Evolutionary conservation across 352 stramenopile species (phyloP).

Genomic region (Globisporangium echinulatum): DNA sequence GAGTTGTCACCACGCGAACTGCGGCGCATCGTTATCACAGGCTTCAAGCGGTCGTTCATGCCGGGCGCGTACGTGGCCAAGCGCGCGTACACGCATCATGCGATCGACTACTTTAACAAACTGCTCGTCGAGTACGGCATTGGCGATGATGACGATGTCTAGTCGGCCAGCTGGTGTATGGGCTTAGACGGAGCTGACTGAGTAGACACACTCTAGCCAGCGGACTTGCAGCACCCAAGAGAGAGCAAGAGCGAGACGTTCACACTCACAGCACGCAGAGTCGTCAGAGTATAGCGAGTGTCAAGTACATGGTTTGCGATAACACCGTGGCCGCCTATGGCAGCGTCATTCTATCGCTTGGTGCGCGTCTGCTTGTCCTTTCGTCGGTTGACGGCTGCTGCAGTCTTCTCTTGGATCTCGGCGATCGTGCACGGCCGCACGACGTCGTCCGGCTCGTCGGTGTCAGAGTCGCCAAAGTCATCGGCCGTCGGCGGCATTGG

Average conservation of each 20-base stretch:
- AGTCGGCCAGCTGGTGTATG: neutral
- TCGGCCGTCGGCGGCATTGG: constrained; percentile 52
- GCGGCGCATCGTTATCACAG: constrained; percentile 70
- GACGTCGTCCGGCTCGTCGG: constrained; percentile 62
- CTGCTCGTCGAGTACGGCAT: constrained; percentile 68
- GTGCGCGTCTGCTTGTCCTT: constrained; percentile 64
- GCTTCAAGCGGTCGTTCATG: constrained; percentile 87
- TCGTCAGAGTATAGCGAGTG: too few species aligned
- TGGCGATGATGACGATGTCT: constrained; percentile 14
- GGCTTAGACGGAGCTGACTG: neutral
- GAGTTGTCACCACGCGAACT: constrained; percentile 63
- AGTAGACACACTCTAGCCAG: neutral
- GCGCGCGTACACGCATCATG: constrained; percentile 75
- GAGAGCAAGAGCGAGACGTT: neutral
- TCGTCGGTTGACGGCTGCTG: constrained; percentile 42
- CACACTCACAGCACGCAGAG: too few species aligned
- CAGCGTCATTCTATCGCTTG: constrained; percentile 22
- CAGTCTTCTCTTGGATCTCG: constrained; percentile 78
- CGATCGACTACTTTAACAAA: constrained; percentile 85
- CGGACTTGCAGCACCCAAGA: neutral
- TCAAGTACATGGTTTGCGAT: too few species aligned
- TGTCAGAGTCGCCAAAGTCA: constrained; percentile 72
- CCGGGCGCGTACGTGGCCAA: constrained; percentile 67
- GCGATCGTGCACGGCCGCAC: constrained; percentile 65
- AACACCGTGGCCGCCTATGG: too few species aligned